phyloP scores from a whole-genome alignment of 208 protist genomes.

The Leishmania major region DNA sequence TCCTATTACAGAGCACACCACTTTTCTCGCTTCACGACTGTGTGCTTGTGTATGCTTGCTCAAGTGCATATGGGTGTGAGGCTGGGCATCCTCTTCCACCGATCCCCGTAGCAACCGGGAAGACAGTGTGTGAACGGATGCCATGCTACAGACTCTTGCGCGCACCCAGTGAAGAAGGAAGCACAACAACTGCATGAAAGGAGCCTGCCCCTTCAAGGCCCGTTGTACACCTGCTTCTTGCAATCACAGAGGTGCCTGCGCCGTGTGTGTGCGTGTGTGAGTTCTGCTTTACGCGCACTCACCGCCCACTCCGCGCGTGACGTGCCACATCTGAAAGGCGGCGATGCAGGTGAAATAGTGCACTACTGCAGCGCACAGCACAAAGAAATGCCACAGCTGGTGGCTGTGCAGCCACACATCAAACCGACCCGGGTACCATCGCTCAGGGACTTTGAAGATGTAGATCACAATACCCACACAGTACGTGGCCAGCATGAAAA shows the following conservation, averaged over 20 bases:
- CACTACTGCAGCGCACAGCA: constrained; percentile 67
- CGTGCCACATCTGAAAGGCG: constrained; percentile 59
- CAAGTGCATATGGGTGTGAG: neutral
- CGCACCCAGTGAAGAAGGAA: neutral
- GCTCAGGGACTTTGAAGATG: constrained; percentile 74
- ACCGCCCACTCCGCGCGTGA: constrained; percentile 33
- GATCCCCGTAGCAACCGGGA: neutral
- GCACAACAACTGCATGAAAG: neutral
- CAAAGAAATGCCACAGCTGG: constrained; percentile 86
- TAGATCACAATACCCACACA: constrained; percentile 80
- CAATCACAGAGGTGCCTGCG: neutral
- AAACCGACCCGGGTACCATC: constrained; percentile 75
- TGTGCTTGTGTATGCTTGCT: neutral
- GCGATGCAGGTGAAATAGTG: constrained; percentile 75
- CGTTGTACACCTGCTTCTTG: neutral
- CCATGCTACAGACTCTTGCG: neutral
- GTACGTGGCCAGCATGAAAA: constrained; percentile 73
- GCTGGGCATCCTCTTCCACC: neutral
- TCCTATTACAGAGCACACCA: neutral
- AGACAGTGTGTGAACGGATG: neutral
- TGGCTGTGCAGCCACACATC: constrained; percentile 72
- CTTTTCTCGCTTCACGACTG: neutral
- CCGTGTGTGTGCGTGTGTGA: neutral
- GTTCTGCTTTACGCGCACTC: constrained; percentile 18
- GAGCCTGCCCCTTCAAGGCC: neutral